Percentiles rank a stretch among this genome's conserved stretches.
Conservation (phyloP, 2,329 filamentous ascomycete genomes). For the Ophiosphaerella herpotricha region DNA sequence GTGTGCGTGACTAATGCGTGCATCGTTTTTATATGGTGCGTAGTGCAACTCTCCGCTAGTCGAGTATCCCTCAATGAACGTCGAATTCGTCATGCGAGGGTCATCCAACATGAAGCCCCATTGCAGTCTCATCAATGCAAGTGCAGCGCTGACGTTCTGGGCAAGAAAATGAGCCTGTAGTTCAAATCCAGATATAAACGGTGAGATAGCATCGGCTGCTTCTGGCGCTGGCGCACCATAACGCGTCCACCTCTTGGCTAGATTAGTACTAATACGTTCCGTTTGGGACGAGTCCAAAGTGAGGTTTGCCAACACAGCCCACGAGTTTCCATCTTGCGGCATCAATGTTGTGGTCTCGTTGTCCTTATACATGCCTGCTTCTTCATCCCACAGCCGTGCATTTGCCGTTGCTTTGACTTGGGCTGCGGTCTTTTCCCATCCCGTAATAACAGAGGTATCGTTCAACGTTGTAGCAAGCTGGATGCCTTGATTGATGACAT, state of each 20-base stretch:
- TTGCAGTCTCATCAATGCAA: slow-evolving; percentile 53
- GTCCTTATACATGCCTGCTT: slow-evolving; percentile 58
- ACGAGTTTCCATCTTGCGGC: slow-evolving; percentile 52
- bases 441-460: slow-evolving; percentile 47
- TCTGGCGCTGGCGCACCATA: slow-evolving; percentile 56
- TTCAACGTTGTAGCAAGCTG: slow-evolving; percentile 56
- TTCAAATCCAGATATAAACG: slow-evolving; percentile 56
- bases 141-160: slow-evolving; percentile 44
- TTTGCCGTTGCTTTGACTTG: slow-evolving; percentile 54
- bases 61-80: slow-evolving; percentile 58
- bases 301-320: slow-evolving; percentile 49
- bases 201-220: slow-evolving; percentile 53
- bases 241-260: slow-evolving; percentile 46
- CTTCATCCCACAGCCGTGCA: slow-evolving; percentile 54
- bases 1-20: slow-evolving; percentile 55
- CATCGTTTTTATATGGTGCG: slow-evolving; percentile 55
- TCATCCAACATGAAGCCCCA: slow-evolving; percentile 63
- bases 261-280: slow-evolving; percentile 37
- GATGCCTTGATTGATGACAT: slow-evolving; percentile 59
- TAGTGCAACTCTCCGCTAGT: slow-evolving; percentile 55
- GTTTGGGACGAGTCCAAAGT: slow-evolving; percentile 36
- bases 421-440: slow-evolving; percentile 50
- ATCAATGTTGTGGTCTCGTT: slow-evolving; percentile 59
- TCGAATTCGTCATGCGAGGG: slow-evolving; percentile 58
- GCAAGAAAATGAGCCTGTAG: slow-evolving; percentile 53